These are phyloP conservation scores for Canna indica DNA, from an alignment of 176 grass and related monocot species.

Conservation along the genomic window DNA sequence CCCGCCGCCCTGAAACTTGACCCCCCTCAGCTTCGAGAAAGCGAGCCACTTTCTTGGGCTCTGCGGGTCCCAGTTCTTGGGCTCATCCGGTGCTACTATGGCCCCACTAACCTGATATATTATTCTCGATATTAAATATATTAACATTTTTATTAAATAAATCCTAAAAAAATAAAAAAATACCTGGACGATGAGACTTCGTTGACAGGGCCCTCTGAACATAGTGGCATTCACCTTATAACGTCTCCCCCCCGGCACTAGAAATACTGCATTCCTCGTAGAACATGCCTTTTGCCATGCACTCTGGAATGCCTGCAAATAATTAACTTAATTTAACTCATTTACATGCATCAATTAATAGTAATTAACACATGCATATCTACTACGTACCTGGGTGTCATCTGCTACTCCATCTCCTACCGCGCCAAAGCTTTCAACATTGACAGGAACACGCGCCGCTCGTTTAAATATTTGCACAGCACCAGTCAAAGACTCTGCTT, in stretches of 20 bases:
- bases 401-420: slow-evolving; percentile 51
- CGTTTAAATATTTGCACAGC: too few relatives aligned
- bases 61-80: slow-evolving; percentile 49
- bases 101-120: slow-evolving; percentile 48
- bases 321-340: too few relatives aligned
- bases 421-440: slow-evolving; percentile 62
- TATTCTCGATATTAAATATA: background rate
- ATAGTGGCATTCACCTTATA: slow-evolving; percentile 49
- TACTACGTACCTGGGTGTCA: slow-evolving; percentile 66
- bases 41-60: slow-evolving; percentile 55
- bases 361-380: too few relatives aligned
- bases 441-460: slow-evolving; percentile 61
- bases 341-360: too few relatives aligned
- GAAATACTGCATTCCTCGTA: slow-evolving; percentile 50
- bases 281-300: slow-evolving; percentile 77
- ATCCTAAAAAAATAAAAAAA: too few relatives aligned
- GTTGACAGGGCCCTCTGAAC: slow-evolving; percentile 63
- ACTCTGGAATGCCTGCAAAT: slow-evolving; percentile 47
- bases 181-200: slow-evolving; percentile 50
- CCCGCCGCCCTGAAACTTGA: slow-evolving; percentile 65
- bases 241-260: slow-evolving; percentile 33
- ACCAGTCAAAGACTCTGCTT: too few relatives aligned
- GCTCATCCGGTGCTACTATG: slow-evolving; percentile 70
- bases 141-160: too few relatives aligned
- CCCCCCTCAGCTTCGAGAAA: slow-evolving; percentile 51